phyloP scores from a whole-genome alignment of 768 basidiomycete species.

The Naganishia randhawae region DNA sequence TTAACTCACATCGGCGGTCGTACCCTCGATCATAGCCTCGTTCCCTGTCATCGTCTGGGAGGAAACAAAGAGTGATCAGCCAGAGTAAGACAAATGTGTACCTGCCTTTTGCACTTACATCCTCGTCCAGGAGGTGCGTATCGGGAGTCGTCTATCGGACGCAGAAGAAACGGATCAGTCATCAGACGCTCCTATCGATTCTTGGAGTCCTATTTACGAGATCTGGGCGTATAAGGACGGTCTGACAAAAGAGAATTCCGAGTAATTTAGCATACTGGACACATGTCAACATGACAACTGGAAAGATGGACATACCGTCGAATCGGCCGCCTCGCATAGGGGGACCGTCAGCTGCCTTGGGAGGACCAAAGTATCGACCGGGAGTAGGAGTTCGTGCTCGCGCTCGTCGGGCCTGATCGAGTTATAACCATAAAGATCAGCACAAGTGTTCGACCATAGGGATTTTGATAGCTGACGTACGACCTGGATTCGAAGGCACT shows the following conservation, averaged over 20 bases:
- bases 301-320: slow-evolving; percentile 12
- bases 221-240: slow-evolving; percentile 84
- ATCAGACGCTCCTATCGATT: background rate
- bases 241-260: slow-evolving; percentile 49
- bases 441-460: background rate
- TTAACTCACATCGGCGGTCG: slow-evolving; percentile 34
- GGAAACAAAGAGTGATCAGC: background rate
- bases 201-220: slow-evolving; percentile 51
- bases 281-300: slow-evolving; percentile 34
- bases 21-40: slow-evolving; percentile 36
- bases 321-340: slow-evolving; percentile 30
- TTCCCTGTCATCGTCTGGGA: slow-evolving; percentile 7
- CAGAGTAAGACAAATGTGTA: background rate
- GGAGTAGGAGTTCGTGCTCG: slow-evolving; percentile 64
- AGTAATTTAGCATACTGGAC: slow-evolving; percentile 14
- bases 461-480: background rate
- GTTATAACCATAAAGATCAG: background rate
- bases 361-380: slow-evolving; percentile 88
- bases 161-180: background rate
- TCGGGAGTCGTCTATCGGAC: slow-evolving; percentile 63
- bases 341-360: slow-evolving; percentile 63
- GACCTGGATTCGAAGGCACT: slow-evolving; percentile 61
- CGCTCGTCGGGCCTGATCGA: slow-evolving; percentile 46
- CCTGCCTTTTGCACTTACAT: slow-evolving; percentile 43
- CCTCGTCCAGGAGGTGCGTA: slow-evolving; percentile 63